Percentiles rank a stretch among this genome's conserved stretches.
Evolutionary conservation across 768 basidiomycete genomes (phyloP).

Genomic region (Suillus discolor): DNA sequence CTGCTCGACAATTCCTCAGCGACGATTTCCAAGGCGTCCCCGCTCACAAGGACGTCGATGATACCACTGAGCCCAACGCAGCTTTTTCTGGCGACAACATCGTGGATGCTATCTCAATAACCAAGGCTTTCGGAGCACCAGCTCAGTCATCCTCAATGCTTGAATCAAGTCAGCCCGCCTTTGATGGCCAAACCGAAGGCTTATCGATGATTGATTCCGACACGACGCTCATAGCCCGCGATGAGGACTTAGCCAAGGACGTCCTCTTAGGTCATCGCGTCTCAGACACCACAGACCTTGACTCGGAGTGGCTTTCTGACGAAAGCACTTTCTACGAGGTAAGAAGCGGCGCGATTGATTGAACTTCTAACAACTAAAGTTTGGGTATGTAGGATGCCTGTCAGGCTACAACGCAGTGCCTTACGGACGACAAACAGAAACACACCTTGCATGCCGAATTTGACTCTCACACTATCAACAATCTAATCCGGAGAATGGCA

Average conservation of each 20-base stretch:
- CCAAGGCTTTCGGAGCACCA: background rate
- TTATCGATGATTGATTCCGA: background rate
- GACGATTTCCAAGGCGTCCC: background rate
- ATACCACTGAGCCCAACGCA: background rate
- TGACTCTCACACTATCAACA: background rate
- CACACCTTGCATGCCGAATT: background rate
- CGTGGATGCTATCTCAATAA: background rate
- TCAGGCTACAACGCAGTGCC: background rate
- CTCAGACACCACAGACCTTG: background rate
- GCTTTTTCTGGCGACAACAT: background rate
- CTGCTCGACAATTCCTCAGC: background rate
- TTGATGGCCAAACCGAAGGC: background rate
- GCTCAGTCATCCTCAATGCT: background rate
- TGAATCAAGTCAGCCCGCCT: background rate
- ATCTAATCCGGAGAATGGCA: background rate
- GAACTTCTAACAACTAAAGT: background rate
- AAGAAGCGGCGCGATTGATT: background rate
- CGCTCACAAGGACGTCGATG: background rate
- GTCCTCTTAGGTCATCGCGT: background rate
- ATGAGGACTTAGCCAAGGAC: background rate
- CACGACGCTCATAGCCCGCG: background rate
- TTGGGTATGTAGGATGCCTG: background rate
- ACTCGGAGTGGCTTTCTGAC: background rate
- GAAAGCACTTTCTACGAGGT: background rate
- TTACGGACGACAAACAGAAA: background rate